Evolutionary conservation across 1,284 basidiomycete genomes (phyloP).

Genomic region (Moniliophthora roreri): DNA sequence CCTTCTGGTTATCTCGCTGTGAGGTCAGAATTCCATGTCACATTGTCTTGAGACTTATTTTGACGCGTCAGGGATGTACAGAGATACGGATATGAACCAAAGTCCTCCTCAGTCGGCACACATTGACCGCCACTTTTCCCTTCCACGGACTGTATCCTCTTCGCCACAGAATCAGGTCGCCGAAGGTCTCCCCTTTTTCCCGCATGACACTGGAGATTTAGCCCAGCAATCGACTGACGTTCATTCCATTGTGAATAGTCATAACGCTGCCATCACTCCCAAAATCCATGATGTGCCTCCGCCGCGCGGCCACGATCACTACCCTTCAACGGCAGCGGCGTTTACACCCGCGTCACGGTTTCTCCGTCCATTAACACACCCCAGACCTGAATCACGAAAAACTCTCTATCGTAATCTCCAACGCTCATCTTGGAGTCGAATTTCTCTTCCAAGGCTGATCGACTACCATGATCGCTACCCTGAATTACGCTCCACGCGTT

Average conservation of each 20-base stretch:
- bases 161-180: too few relatives aligned
- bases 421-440: slow-evolving; percentile 30
- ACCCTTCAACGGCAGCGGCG: not conserved
- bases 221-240: too few relatives aligned
- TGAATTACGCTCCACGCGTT: slow-evolving; percentile 42
- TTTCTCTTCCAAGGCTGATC: slow-evolving; percentile 34
- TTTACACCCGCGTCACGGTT: not conserved
- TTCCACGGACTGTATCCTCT: too few relatives aligned
- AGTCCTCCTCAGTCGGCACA: not conserved
- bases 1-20: not conserved
- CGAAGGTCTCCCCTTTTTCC: too few relatives aligned
- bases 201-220: too few relatives aligned
- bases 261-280: too few relatives aligned
- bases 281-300: too few relatives aligned
- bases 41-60: not conserved
- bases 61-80: not conserved
- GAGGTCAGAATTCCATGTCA: not conserved
- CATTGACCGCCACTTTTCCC: too few relatives aligned
- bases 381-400: slow-evolving; percentile 18
- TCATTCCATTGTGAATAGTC: too few relatives aligned
- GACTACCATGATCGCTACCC: slow-evolving; percentile 50
- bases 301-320: too few relatives aligned
- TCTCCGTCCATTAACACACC: slow-evolving; percentile 11
- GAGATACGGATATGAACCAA: not conserved
- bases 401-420: slow-evolving; percentile 48